Conservation (phyloP, 164 flowering plant species). For the Litsea cubeba region DNA sequence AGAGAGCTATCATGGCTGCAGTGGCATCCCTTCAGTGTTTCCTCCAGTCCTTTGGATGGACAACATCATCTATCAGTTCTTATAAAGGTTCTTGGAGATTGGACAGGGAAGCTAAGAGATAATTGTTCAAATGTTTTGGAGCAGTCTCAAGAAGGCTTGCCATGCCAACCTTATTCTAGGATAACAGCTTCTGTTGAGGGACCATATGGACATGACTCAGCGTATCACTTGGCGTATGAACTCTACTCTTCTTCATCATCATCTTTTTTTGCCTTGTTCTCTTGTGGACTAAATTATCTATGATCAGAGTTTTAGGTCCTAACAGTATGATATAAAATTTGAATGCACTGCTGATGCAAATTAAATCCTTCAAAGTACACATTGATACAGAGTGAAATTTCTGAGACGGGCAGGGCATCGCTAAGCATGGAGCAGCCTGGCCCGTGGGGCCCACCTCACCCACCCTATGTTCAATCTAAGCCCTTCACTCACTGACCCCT, state of each 20-base stretch:
- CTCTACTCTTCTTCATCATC: neutral
- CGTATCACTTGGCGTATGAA: constrained; percentile 72
- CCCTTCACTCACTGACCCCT: too few relatives aligned
- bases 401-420: too few relatives aligned
- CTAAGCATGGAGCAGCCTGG: too few relatives aligned
- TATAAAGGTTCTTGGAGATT: constrained; percentile 83
- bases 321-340: too few relatives aligned
- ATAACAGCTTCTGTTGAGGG: constrained; percentile 89
- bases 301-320: too few relatives aligned
- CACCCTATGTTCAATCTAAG: too few relatives aligned
- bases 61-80: constrained; percentile 64
- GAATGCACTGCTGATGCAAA: too few relatives aligned
- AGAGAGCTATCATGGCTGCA: constrained; percentile 81
- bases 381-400: too few relatives aligned
- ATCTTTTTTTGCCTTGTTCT: too few relatives aligned
- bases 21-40: constrained; percentile 97
- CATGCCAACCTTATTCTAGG: constrained; percentile 21
- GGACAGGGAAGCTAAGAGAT: constrained; percentile 66
- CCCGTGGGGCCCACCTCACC: too few relatives aligned
- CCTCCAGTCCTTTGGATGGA: constrained; percentile 90
- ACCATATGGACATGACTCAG: constrained; percentile 85
- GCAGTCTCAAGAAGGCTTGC: constrained; percentile 14
- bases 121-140: constrained; percentile 26
- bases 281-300: too few relatives aligned
- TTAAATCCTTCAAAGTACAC: too few relatives aligned